Evolutionary conservation across 495 filamentous ascomycete species (phyloP).

Genomic region (Rostrohypoxylon terebratum): DNA sequence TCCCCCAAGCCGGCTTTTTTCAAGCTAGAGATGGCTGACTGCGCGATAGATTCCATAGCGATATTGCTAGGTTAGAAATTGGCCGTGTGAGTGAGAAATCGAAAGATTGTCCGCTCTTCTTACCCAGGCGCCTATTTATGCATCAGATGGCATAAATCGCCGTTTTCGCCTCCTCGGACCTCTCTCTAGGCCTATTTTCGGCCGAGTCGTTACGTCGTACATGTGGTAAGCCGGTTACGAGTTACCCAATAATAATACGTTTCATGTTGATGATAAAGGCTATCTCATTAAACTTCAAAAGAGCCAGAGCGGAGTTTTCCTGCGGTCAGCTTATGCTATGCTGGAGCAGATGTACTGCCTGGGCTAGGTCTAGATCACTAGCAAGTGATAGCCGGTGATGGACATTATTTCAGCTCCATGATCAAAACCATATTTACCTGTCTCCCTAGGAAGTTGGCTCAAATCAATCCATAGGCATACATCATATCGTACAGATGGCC

Average conservation of each 20-base stretch:
- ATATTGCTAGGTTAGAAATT: neutral
- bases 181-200: neutral
- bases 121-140: neutral
- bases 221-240: neutral
- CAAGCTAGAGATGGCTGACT: slow-evolving; percentile 24
- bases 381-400: neutral
- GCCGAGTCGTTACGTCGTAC: neutral
- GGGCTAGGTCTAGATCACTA: neutral
- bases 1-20: slow-evolving; percentile 18
- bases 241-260: neutral
- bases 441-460: neutral
- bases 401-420: neutral
- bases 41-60: slow-evolving; percentile 11
- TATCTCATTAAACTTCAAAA: neutral
- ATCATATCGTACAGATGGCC: neutral
- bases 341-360: neutral
- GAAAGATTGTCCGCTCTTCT: neutral
- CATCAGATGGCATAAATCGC: neutral
- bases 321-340: neutral
- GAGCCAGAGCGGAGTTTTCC: neutral
- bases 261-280: neutral
- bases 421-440: neutral
- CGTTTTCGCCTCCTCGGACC: neutral
- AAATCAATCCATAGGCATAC: neutral
- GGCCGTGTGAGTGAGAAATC: neutral